These are phyloP conservation scores for Claviceps humidiphila DNA, from an alignment of 2,329 filamentous ascomycete genomes.

Conservation along the genomic window DNA sequence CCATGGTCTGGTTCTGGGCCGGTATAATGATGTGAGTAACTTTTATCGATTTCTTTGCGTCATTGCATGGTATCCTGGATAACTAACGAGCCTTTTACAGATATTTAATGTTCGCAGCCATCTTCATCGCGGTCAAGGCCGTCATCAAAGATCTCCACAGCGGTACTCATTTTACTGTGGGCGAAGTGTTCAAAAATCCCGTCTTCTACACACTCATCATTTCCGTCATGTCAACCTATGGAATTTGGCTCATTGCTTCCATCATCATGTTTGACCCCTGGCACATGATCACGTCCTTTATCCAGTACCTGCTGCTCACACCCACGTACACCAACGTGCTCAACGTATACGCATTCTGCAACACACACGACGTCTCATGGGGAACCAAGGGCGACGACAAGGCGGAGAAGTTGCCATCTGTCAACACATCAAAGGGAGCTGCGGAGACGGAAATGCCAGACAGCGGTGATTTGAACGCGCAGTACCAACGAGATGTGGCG, in stretches of 20 bases:
- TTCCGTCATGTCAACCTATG: slow-evolving; percentile 80
- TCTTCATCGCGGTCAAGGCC: slow-evolving; percentile 84
- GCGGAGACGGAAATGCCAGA: slow-evolving; percentile 95
- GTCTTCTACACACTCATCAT: slow-evolving; percentile 91
- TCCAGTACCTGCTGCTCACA: slow-evolving; percentile 89
- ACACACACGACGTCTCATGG: slow-evolving; percentile 96
- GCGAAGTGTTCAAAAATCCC: slow-evolving; percentile 68
- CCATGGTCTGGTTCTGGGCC: slow-evolving; percentile 98
- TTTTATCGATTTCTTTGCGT: neutral
- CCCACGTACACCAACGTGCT: slow-evolving; percentile 97
- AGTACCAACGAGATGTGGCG: slow-evolving; percentile 76
- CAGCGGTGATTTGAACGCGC: slow-evolving; percentile 85
- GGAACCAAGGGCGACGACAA: slow-evolving; percentile 98
- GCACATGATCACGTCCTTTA: slow-evolving; percentile 96
- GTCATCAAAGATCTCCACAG: slow-evolving; percentile 57
- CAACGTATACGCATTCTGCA: slow-evolving; percentile 98
- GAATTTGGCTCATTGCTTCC: slow-evolving; percentile 84
- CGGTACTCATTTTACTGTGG: slow-evolving; percentile 52
- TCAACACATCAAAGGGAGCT: slow-evolving; percentile 73
- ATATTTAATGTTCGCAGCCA: slow-evolving; percentile 85
- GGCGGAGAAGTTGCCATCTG: slow-evolving; percentile 75
- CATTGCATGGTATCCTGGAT: too few species aligned
- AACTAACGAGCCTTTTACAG: slow-evolving; percentile 23
- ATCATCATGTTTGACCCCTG: slow-evolving; percentile 95
- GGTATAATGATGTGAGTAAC: slow-evolving; percentile 72